These are phyloP conservation scores for Psilocybe cyanescens DNA, from an alignment of 768 basidiomycete species.

Conservation along the genomic window DNA sequence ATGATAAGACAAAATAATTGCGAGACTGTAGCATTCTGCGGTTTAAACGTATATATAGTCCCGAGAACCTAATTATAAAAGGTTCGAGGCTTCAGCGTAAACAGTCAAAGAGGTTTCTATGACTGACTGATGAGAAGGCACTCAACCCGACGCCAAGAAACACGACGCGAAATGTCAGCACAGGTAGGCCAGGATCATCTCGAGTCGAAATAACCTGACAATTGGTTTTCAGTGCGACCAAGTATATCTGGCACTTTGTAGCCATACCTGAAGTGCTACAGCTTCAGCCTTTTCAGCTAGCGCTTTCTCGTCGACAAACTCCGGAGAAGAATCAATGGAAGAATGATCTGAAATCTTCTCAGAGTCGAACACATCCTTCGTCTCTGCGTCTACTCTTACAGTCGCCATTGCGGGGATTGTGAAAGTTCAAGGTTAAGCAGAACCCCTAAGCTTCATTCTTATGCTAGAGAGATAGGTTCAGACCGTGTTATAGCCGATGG, in stretches of 20 bases:
- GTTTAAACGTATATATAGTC: conserved; percentile 43
- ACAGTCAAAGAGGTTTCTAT: background rate
- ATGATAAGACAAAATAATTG: conserved; percentile 61
- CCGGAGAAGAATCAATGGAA: conserved; percentile 10
- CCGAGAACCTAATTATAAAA: conserved; percentile 30
- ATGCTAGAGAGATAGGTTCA: background rate
- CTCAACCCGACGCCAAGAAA: conserved; percentile 54
- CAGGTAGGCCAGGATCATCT: conserved; percentile 50
- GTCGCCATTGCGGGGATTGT: background rate
- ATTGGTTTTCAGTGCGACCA: background rate
- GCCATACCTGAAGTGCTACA: conserved; percentile 42
- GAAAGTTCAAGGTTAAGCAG: background rate
- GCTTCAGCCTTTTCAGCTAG: conserved; percentile 44
- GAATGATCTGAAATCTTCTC: conserved; percentile 16
- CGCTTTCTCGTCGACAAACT: conserved; percentile 25
- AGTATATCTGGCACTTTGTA: background rate
- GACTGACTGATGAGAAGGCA: conserved; percentile 45
- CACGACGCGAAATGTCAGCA: conserved; percentile 50
- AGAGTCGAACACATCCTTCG: background rate
- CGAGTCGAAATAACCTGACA: conserved; percentile 48
- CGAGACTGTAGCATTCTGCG: conserved; percentile 54
- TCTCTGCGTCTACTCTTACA: background rate
- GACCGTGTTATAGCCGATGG: conserved; percentile 5
- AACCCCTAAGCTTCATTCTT: background rate
- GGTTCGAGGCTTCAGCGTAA: background rate